Evolutionary conservation across 2,329 filamentous ascomycete genomes (phyloP).

Genomic region (Colletotrichum kahawae): DNA sequence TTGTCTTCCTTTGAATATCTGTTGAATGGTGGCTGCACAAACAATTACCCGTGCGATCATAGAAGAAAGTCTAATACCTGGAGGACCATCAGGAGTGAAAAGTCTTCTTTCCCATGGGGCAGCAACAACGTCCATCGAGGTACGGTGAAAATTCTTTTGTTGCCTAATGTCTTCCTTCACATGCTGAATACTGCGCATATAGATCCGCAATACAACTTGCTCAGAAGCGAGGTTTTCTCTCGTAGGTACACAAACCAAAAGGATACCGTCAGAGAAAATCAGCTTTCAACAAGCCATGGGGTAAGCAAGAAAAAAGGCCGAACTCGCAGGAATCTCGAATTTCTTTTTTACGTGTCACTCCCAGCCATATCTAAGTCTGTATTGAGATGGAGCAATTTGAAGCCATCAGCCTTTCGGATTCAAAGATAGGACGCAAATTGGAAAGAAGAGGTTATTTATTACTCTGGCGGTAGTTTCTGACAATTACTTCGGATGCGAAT

Average conservation of each 20-base stretch:
- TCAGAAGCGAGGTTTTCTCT: background rate
- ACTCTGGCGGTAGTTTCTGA: no score
- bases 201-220: no score
- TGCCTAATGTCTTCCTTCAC: no score
- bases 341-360: no score
- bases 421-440: no score
- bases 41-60: background rate
- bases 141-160: fast-evolving
- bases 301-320: background rate
- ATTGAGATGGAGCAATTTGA: fast-evolving
- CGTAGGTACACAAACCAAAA: fast-evolving
- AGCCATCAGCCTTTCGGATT: no score
- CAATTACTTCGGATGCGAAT: fast-evolving
- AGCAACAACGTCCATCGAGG: background rate
- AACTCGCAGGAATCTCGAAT: no score
- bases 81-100: background rate
- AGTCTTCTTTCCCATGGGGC: fast-evolving
- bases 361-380: fast-evolving
- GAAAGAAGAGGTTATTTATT: no score
- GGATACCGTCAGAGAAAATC: fast-evolving
- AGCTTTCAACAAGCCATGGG: background rate
- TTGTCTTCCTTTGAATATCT: fast-evolving
- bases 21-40: fast-evolving
- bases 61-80: background rate
- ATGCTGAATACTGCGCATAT: no score